A percentile compares a stretch with the other conserved stretches of the same genome.
These are phyloP conservation scores for Tricholoma flavovirens DNA, from an alignment of 768 basidiomycete species.

Conservation along the genomic window DNA sequence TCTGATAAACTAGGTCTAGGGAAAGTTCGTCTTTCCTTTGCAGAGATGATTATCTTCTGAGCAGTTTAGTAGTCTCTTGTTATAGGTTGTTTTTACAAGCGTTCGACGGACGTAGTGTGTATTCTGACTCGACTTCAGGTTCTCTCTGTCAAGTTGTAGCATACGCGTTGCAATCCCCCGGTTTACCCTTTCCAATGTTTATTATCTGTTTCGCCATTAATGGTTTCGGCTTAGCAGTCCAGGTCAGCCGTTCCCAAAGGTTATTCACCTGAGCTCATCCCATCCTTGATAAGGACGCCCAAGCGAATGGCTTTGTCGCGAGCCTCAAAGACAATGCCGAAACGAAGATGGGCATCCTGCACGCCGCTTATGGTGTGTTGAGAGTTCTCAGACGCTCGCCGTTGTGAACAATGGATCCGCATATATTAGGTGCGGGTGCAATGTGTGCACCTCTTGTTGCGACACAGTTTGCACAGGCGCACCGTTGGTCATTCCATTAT, in stretches of 20 bases:
- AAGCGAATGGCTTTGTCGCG: conserved; percentile 67
- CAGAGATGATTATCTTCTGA: neutral
- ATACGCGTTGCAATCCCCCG: conserved; percentile 41
- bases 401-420: neutral
- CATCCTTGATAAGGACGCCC: conserved; percentile 47
- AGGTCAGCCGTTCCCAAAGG: conserved; percentile 18
- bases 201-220: conserved; percentile 30
- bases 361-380: conserved; percentile 53
- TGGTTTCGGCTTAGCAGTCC: conserved; percentile 27
- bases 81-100: conserved; percentile 10
- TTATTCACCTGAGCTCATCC: neutral
- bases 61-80: conserved; percentile 17
- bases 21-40: conserved; percentile 13
- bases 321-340: conserved; percentile 49
- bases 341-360: conserved; percentile 64
- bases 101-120: conserved; percentile 1
- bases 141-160: conserved; percentile 38
- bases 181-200: conserved; percentile 50
- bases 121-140: conserved; percentile 19
- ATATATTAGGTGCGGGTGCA: conserved; percentile 52
- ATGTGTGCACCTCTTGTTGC: conserved; percentile 67
- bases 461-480: conserved; percentile 69
- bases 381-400: too few relatives aligned
- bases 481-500: conserved; percentile 75
- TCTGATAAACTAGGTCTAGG: conserved; percentile 25